Evolutionary conservation across 495 filamentous ascomycete genomes (phyloP).

Genomic region (Xylaria grammica): DNA sequence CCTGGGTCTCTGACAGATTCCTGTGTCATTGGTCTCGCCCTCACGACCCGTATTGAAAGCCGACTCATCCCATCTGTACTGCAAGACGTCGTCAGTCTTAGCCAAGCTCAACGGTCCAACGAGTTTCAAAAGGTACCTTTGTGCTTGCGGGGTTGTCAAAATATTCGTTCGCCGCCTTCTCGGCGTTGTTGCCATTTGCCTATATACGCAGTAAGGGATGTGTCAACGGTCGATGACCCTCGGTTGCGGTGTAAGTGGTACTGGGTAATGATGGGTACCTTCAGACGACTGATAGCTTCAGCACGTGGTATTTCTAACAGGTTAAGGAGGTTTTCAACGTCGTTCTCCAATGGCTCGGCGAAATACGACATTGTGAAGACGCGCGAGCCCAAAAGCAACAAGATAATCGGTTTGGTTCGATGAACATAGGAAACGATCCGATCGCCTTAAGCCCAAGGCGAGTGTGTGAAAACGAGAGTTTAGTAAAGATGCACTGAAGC

Average conservation of each 20-base stretch:
- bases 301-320: slow-evolving; percentile 37
- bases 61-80: slow-evolving; percentile 56
- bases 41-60: slow-evolving; percentile 52
- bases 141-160: slow-evolving; percentile 43
- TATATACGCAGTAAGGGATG: slow-evolving; percentile 23
- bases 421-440: slow-evolving; percentile 14
- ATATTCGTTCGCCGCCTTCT: slow-evolving; percentile 51
- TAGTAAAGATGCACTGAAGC: slow-evolving; percentile 11
- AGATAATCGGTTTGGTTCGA: slow-evolving; percentile 9
- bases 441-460: not conserved
- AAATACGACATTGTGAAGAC: slow-evolving; percentile 37
- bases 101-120: not conserved
- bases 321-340: slow-evolving; percentile 35
- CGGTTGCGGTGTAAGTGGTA: not conserved
- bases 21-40: slow-evolving; percentile 39
- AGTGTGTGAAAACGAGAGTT: not conserved
- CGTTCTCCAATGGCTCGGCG: slow-evolving; percentile 35
- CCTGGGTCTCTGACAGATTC: slow-evolving; percentile 35
- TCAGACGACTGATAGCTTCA: slow-evolving; percentile 45
- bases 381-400: not conserved
- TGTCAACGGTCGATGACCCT: slow-evolving; percentile 5
- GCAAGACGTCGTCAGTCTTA: slow-evolving; percentile 29
- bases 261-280: slow-evolving; percentile 34
- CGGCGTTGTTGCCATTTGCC: slow-evolving; percentile 50
- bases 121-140: slow-evolving; percentile 39